Evolutionary conservation across 306 rosid genomes (phyloP), one percentile per base, ranked within the genome.

Genomic region (Coriaria nepalensis): DNA sequence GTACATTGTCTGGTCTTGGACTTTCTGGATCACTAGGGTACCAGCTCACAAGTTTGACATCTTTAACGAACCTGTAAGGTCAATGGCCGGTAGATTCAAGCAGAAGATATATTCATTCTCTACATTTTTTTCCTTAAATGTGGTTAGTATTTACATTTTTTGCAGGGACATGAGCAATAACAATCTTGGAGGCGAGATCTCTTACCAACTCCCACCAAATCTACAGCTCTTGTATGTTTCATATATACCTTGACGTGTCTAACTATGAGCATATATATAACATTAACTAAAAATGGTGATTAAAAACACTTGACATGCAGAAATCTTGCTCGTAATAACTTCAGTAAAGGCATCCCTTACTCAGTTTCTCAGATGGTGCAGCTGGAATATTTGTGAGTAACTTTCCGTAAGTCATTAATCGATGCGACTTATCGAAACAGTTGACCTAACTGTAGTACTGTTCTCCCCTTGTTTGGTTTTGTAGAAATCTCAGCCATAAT

Each of bases 111-210:
- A n/a, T n/a, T n/a, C n/a, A n/a, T n/a, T n/a, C n/a, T n/a, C n/a
- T n/a, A n/a, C n/a, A n/a, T n/a, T n/a, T n/a, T n/a, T n/a, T n/a
- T n/a, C n/a, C n/a, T n/a, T n/a, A n/a, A n/a, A n/a, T n/a, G n/a
- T n/a, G n/a, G n/a, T n/a, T n/a, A n/a, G n/a, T n/a, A n/a, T n/a
- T n/a, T n/a, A n/a, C n/a, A n/a, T n/a, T n/a, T n/a, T n/a, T n/a
- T 77, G 80, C 84, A 88, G 97, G 44, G 97, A 88, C 65, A 4
- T 84, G 78, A 84, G 95, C 74, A 57, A 57, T 73, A 88, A 88
- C 68, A 81, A 70, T 66, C 61, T 88, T 46, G 79, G 50, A 40
- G 78, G 77, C 45, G 5, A n/a, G 47, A 46, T 88, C 15, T 78
- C 81, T 10, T 88, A 76, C 70, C 38, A 45, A 6, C 78, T 90